Evolutionary conservation across 169 alveolate genomes (phyloP).

Genomic region (Plasmodium gaboni): DNA sequence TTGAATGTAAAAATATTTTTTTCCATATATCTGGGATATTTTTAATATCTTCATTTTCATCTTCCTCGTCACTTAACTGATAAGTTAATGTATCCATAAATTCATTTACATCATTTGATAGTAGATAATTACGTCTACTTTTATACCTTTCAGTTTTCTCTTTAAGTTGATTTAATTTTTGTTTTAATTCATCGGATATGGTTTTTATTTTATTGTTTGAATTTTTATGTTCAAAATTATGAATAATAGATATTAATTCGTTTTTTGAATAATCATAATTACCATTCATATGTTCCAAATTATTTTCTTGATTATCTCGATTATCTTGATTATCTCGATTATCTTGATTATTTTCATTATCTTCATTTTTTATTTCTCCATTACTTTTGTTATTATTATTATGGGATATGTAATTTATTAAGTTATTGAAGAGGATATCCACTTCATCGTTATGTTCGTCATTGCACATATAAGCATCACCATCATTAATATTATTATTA

Average conservation of each 20-base stretch:
- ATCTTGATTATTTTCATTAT: neutral
- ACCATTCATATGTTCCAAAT: slow-evolving; percentile 21
- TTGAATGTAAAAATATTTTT: neutral
- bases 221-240: slow-evolving; percentile 68
- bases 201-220: slow-evolving; percentile 58
- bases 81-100: slow-evolving; percentile 29
- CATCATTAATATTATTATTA: neutral
- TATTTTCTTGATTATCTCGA: neutral
- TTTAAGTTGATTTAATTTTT: slow-evolving; percentile 73
- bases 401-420: neutral
- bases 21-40: neutral
- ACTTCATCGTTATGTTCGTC: neutral
- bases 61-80: slow-evolving; percentile 56
- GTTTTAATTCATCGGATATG: slow-evolving; percentile 70
- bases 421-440: slow-evolving; percentile 8
- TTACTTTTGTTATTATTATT: neutral
- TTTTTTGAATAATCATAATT: slow-evolving; percentile 47
- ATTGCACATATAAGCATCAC: neutral
- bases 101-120: neutral
- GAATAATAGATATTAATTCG: slow-evolving; percentile 57
- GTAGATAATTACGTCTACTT: neutral
- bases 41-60: slow-evolving; percentile 1
- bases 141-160: slow-evolving; percentile 59
- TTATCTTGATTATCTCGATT: neutral
- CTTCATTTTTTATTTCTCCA: neutral